These are phyloP conservation scores for Diaporthe citriasiana DNA, from an alignment of 2,329 filamentous ascomycete species.

Conservation along the genomic window DNA sequence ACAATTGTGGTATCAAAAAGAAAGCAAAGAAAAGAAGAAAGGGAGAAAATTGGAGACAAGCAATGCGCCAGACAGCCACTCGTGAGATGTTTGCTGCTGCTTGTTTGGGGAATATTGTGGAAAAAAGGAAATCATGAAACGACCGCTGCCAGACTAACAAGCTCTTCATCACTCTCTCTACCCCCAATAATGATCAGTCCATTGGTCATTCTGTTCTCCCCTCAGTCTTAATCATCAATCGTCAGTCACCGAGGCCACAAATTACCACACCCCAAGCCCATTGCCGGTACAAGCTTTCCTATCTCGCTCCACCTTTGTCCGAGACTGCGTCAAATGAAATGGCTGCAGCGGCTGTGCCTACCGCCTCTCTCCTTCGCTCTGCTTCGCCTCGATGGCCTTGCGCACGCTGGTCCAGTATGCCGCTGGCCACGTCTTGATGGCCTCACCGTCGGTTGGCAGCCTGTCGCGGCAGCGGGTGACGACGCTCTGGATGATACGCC, in stretches of 20 bases:
- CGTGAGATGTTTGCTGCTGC: conserved; percentile 20
- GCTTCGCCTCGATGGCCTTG: conserved; percentile 60
- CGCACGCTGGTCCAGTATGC: conserved; percentile 73
- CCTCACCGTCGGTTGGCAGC: conserved; percentile 71
- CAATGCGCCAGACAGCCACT: conserved; percentile 29
- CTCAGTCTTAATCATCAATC: conserved; percentile 18
- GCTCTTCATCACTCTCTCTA: conserved; percentile 19
- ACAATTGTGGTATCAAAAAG: conserved; percentile 39
- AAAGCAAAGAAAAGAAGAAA: neutral
- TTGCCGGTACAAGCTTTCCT: neutral
- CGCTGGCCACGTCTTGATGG: conserved; percentile 68
- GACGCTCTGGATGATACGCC: conserved; percentile 74
- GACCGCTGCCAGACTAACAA: conserved; percentile 35
- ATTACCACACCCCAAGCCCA: neutral
- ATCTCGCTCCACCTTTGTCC: neutral
- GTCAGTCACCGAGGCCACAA: conserved; percentile 20
- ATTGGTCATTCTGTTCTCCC: neutral
- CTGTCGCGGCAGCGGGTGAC: conserved; percentile 70
- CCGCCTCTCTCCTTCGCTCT: conserved; percentile 41
- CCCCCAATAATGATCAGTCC: conserved; percentile 8
- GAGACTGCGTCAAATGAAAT: neutral
- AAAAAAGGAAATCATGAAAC: conserved; percentile 23
- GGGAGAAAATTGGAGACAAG: neutral
- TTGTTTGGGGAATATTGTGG: conserved; percentile 20
- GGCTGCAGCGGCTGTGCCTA: conserved; percentile 15